Conservation (phyloP, 345 rosid genomes). For the Abelmoschus esculentus region DNA sequence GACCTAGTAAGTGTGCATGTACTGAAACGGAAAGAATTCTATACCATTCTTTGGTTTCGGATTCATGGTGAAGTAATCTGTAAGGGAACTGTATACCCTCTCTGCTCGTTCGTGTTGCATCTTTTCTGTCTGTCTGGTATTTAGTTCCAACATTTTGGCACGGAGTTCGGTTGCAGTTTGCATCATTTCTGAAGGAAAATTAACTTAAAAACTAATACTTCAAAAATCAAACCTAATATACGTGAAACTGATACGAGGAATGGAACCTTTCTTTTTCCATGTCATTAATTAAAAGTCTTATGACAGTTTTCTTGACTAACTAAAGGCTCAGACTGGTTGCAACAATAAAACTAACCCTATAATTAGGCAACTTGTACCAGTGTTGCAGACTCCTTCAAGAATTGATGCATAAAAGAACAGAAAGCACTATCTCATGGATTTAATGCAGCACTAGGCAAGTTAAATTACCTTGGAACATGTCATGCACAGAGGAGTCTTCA, state of each 20-base stretch:
- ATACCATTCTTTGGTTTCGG: conserved; percentile 29
- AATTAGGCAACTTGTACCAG: background rate
- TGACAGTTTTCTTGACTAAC: background rate
- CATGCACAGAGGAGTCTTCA: conserved; percentile 37
- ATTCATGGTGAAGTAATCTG: conserved; percentile 20
- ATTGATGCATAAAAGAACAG: background rate
- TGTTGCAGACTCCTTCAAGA: background rate
- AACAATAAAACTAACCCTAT: background rate
- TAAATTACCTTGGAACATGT: conserved; percentile 55
- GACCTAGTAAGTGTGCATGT: background rate
- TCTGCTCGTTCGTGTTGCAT: conserved; percentile 19
- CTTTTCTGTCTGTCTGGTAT: conserved; percentile 26
- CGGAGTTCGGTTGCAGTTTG: conserved; percentile 52
- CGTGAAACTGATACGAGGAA: background rate
- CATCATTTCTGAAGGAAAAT: conserved; percentile 46
- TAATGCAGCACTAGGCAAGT: background rate
- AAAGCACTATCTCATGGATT: background rate
- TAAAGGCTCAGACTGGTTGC: background rate
- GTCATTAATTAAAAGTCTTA: background rate
- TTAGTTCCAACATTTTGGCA: conserved; percentile 33
- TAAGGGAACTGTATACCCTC: conserved; percentile 28
- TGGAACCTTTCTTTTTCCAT: background rate
- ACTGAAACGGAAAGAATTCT: conserved; percentile 14
- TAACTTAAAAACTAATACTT: background rate
- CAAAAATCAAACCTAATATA: background rate